Percentiles rank a stretch among this genome's conserved stretches.
phyloP scores from a whole-genome alignment of 1,284 basidiomycete species.

The Lentinus polychrous region DNA sequence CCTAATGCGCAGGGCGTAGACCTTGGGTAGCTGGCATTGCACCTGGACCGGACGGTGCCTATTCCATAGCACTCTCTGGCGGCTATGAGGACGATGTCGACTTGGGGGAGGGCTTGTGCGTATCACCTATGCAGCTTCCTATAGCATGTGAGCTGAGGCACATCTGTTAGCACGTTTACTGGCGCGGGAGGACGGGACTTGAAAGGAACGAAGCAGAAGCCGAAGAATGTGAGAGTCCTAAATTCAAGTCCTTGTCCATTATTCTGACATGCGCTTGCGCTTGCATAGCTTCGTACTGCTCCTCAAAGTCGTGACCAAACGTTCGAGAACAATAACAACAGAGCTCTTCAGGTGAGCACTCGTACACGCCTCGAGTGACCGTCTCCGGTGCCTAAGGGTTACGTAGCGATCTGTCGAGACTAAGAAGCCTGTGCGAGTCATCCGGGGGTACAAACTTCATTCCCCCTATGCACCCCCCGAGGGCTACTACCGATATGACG shows the following conservation, averaged over 20 bases:
- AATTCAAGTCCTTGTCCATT: not conserved
- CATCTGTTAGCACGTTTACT: slow-evolving; percentile 55
- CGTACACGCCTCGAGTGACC: not conserved
- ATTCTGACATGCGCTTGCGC: not conserved
- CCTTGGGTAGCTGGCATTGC: slow-evolving; percentile 79
- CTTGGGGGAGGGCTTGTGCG: slow-evolving; percentile 73
- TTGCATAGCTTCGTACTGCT: slow-evolving; percentile 67
- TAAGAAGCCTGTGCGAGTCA: slow-evolving; percentile 72
- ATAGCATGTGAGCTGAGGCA: not conserved
- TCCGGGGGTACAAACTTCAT: slow-evolving; percentile 73
- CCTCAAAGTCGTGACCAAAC: slow-evolving; percentile 75
- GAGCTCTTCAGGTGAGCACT: slow-evolving; percentile 49
- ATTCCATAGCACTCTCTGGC: slow-evolving; percentile 75
- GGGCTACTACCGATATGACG: slow-evolving; percentile 85
- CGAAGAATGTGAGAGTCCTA: slow-evolving; percentile 55
- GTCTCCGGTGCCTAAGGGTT: not conserved
- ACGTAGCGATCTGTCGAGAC: slow-evolving; percentile 60
- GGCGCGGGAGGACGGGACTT: slow-evolving; percentile 79
- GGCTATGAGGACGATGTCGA: slow-evolving; percentile 85
- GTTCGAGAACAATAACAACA: slow-evolving; percentile 68
- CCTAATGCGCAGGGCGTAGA: slow-evolving; percentile 27
- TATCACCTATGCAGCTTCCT: slow-evolving; percentile 14
- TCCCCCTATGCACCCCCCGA: slow-evolving; percentile 65
- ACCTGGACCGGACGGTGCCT: slow-evolving; percentile 59
- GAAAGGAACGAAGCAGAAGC: slow-evolving; percentile 67